These are phyloP conservation scores for Neofusicoccum ribis DNA, from an alignment of 2,329 filamentous ascomycete species.

Conservation along the genomic window DNA sequence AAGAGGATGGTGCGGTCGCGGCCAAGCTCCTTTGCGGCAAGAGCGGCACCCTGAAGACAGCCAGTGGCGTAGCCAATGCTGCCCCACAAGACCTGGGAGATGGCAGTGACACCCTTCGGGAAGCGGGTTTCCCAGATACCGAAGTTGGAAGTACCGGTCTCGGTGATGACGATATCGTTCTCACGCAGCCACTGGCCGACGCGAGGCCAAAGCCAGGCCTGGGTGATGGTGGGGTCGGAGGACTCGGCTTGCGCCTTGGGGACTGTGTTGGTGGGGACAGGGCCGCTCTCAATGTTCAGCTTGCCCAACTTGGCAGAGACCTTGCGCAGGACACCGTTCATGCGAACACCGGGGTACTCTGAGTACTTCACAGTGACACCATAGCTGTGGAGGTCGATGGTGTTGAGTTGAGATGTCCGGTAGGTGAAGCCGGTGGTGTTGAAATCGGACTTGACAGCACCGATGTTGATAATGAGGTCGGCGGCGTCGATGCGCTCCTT, in stretches of 20 bases:
- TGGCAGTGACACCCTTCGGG: conserved; percentile 72
- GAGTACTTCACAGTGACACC: conserved; percentile 74
- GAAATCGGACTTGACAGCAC: conserved; percentile 73
- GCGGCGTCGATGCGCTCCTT: conserved; percentile 65
- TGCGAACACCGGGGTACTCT: conserved; percentile 73
- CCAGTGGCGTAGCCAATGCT: conserved; percentile 67
- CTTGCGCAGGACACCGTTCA: conserved; percentile 75
- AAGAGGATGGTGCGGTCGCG: conserved; percentile 73
- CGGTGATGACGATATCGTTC: conserved; percentile 78
- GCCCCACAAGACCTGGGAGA: conserved; percentile 76
- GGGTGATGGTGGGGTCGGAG: conserved; percentile 56
- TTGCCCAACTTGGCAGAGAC: conserved; percentile 60
- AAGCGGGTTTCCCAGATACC: conserved; percentile 85
- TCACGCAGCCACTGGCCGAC: conserved; percentile 71
- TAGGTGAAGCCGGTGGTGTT: conserved; percentile 84
- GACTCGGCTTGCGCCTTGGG: conserved; percentile 37
- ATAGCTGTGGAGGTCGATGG: conserved; percentile 78
- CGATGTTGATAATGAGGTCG: conserved; percentile 71
- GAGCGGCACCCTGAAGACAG: conserved; percentile 66
- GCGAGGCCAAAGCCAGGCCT: conserved; percentile 76
- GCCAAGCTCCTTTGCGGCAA: conserved; percentile 68
- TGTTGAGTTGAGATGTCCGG: conserved; percentile 71
- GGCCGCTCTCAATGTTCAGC: conserved; percentile 57
- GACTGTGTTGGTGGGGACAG: conserved; percentile 56
- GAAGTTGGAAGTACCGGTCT: conserved; percentile 86